phyloP scores from a whole-genome alignment of 805 yeast species.

The Hanseniaspora pseudoguilliermondii region DNA sequence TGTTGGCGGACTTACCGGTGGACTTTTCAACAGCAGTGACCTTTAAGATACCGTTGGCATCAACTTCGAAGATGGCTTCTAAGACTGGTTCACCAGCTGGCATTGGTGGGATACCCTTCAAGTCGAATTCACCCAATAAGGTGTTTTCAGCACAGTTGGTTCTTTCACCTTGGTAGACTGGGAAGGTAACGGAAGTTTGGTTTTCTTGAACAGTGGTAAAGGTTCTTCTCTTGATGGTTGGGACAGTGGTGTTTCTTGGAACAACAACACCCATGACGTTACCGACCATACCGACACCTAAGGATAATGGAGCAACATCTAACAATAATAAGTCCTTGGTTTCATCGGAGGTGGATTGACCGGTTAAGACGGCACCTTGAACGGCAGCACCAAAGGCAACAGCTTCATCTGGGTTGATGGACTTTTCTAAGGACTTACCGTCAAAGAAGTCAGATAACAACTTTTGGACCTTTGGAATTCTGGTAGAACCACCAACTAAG shows the following conservation, averaged over 20 bases:
- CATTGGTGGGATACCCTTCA: constrained; percentile 95
- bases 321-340: constrained; percentile 89
- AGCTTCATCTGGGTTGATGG: constrained; percentile 98
- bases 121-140: constrained; percentile 95
- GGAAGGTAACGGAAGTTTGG: constrained; percentile 98
- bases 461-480: constrained; percentile 97
- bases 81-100: constrained; percentile 99
- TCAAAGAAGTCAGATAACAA: constrained; percentile 87
- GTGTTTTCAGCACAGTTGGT: constrained; percentile 97
- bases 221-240: constrained; percentile 97
- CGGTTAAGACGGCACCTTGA: constrained; percentile 96
- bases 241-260: constrained; percentile 98
- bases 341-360: constrained; percentile 78
- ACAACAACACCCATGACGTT: constrained; percentile 97
- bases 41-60: constrained; percentile 98
- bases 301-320: constrained; percentile 95
- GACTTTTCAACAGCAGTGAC: constrained; percentile 98
- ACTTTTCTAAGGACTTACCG: constrained; percentile 92
- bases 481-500: constrained; percentile 96
- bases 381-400: constrained; percentile 99
- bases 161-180: constrained; percentile 99
- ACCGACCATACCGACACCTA: constrained; percentile 99
- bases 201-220: constrained; percentile 98
- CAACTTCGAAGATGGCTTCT: constrained; percentile 97
- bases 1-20: constrained; percentile 95